Base-by-base conservation (phyloP, 176 grass and related monocot genomes). In the Otatea glauca region DNA sequence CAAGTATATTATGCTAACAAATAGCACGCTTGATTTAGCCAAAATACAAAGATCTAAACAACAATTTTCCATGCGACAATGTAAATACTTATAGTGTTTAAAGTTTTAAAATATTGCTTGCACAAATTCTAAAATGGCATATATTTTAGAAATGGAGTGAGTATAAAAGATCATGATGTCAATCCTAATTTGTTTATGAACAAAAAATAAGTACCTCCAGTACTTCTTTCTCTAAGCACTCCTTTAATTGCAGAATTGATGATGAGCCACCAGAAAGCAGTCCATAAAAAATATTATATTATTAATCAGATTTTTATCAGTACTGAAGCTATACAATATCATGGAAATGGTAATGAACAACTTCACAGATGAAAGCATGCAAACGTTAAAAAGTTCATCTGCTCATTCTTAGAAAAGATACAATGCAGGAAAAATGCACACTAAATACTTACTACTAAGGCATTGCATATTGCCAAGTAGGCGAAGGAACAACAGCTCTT, bases 171-270 rank as follows among this genome's bases (percentile, higher is more conserved):
- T 4, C 34, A 69, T 24, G 29, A 29, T 29, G 29, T 29, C 29
- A 29, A 29, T 29, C 29, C 29, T 29, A 29, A 29, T 29, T 29
- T n/a, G n/a, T n/a, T n/a, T 29, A 29, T 29, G 29, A 29, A 29
- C 29, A 29, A 29, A 29, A 29, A 29, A 29, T 29, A 20, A 25
- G 27, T 80, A 99, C 97, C 97, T 99, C 97, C 73, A 96, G 87
- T 71, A 96, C 91, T 87, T 99, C 97, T 78, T 99, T 99, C 70
- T 99, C 97, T 79, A 99, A 92, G 25, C 93, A 88, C 88, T 99
- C 97, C 71, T 98, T 98, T 58, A 99, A 86, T 86, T 99, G 96
- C 74, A 92, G 91, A 81, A 99, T 86, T 79, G 96, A 99, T 88
- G 96, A 95, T 74, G 90, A 94, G 53, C 96, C 93, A 75, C 96